Conservation (phyloP, 108 stramenopile genomes). For the Cyclotella baltica region DNA sequence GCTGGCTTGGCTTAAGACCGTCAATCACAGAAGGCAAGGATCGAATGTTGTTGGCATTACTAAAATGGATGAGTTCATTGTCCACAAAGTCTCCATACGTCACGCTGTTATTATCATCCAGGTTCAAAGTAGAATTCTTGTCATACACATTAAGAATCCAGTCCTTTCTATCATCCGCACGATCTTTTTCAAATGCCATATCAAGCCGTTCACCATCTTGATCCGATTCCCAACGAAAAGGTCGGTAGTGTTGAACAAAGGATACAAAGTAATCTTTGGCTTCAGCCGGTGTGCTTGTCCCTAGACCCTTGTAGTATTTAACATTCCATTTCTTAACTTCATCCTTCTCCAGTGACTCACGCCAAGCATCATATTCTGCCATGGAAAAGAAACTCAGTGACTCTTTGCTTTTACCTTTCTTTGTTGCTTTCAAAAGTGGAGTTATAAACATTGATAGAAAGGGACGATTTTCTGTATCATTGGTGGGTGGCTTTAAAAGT, state of each 20-base stretch:
- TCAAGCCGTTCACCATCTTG: constrained; percentile 81
- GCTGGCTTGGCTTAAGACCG: constrained; percentile 93
- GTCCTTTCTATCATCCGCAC: constrained; percentile 82
- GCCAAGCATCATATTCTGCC: constrained; percentile 88
- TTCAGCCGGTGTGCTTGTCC: constrained; percentile 90
- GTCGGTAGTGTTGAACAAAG: constrained; percentile 72
- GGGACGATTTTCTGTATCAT: constrained; percentile 47
- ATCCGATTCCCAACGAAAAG: constrained; percentile 82
- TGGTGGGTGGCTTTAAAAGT: constrained; percentile 70
- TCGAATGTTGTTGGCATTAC: constrained; percentile 88
- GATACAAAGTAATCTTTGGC: constrained; percentile 89
- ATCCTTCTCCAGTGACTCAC: constrained; percentile 49
- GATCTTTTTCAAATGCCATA: constrained; percentile 86
- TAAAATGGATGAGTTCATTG: constrained; percentile 93
- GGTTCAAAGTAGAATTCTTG: constrained; percentile 43
- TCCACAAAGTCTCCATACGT: constrained; percentile 90
- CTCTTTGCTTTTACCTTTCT: constrained; percentile 58
- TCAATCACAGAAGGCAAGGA: constrained; percentile 87
- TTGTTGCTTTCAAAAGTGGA: constrained; percentile 87
- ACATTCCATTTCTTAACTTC: constrained; percentile 73
- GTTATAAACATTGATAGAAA: constrained; percentile 92
- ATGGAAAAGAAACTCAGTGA: constrained; percentile 81
- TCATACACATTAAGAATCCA: constrained; percentile 86
- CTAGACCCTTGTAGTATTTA: constrained; percentile 97
- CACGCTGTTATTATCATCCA: constrained; percentile 48